Conservation (phyloP, 2,329 filamentous ascomycete genomes). For the Phyllosticta citribraziliensis region DNA sequence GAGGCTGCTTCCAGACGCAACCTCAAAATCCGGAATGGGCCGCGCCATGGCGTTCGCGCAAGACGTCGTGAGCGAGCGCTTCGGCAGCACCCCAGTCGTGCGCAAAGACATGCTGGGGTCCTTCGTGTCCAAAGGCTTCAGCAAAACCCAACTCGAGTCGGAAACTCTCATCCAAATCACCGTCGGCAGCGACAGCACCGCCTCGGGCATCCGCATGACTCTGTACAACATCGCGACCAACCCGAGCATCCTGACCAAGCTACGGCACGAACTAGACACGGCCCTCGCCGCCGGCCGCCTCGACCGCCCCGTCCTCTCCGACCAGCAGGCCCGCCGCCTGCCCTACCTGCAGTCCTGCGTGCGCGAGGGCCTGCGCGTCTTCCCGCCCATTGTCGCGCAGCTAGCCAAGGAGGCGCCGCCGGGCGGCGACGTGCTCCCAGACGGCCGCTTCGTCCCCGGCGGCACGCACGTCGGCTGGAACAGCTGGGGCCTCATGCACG, state of each 20-base stretch:
- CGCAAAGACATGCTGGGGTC: constrained; percentile 44
- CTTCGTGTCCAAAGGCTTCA: constrained; percentile 36
- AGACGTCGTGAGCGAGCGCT: constrained; percentile 37
- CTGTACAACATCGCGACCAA: constrained; percentile 45
- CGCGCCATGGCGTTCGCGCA: constrained; percentile 29
- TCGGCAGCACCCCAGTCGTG: constrained; percentile 32
- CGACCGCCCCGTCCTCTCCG: constrained; percentile 36
- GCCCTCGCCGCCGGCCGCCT: constrained; percentile 30
- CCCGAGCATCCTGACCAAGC: constrained; percentile 34
- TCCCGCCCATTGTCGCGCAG: constrained; percentile 28
- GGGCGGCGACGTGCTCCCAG: constrained; percentile 20
- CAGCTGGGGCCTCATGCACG: constrained; percentile 28
- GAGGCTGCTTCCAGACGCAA: constrained; percentile 11
- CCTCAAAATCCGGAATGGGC: constrained; percentile 12
- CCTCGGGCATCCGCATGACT: constrained; percentile 44
- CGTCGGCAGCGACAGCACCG: constrained; percentile 50
- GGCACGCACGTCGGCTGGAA: constrained; percentile 31
- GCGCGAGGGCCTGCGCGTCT: constrained; percentile 38
- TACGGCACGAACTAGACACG: constrained; percentile 38
- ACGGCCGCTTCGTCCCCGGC: constrained; percentile 26
- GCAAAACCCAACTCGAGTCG: constrained; percentile 32
- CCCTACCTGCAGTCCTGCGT: constrained; percentile 39
- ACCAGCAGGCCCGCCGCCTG: constrained; percentile 28
- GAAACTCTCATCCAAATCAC: constrained; percentile 39
- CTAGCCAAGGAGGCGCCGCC: constrained; percentile 23